These are phyloP conservation scores for Coemansia sp. DNA, from an alignment of 192 early-diverging fungal species.

Conservation along the genomic window DNA sequence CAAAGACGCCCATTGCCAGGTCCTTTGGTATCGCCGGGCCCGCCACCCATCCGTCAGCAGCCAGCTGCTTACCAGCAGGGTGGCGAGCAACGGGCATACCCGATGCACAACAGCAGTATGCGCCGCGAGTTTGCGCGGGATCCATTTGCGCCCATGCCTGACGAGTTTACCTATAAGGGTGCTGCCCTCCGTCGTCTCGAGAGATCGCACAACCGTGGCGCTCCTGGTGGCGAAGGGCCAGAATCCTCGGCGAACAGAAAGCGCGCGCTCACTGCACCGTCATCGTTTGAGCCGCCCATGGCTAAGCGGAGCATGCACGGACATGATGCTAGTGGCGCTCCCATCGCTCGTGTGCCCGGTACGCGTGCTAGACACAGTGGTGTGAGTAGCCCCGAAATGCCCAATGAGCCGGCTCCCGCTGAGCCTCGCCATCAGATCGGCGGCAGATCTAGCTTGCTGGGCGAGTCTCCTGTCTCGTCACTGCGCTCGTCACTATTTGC, in stretches of 20 bases:
- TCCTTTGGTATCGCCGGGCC: background rate
- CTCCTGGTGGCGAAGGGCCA: background rate
- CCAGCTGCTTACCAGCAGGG: background rate
- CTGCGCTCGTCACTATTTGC: constrained; percentile 50
- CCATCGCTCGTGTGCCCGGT: background rate
- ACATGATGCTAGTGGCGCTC: background rate
- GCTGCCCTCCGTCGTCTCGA: constrained; percentile 50
- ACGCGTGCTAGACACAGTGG: background rate
- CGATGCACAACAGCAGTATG: constrained; percentile 19
- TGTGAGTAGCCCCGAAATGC: background rate
- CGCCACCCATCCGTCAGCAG: background rate
- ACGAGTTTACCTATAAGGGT: constrained; percentile 46
- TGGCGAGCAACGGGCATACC: background rate
- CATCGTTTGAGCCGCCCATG: constrained; percentile 35
- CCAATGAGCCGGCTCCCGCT: constrained; percentile 6
- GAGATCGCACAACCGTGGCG: constrained; percentile 25
- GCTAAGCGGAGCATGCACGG: background rate
- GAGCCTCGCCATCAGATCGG: constrained; percentile 33
- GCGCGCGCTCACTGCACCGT: constrained; percentile 54
- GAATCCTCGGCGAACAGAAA: constrained; percentile 33
- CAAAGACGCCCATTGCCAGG: background rate
- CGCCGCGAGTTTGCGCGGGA: constrained; percentile 19
- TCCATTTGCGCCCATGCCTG: constrained; percentile 27
- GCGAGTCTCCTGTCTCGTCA: constrained; percentile 52
- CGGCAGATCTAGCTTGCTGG: constrained; percentile 22